Evolutionary conservation across 306 rosid species (phyloP), one percentile per base, ranked within the genome.

Genomic region (Cucurbita ficifolia): DNA sequence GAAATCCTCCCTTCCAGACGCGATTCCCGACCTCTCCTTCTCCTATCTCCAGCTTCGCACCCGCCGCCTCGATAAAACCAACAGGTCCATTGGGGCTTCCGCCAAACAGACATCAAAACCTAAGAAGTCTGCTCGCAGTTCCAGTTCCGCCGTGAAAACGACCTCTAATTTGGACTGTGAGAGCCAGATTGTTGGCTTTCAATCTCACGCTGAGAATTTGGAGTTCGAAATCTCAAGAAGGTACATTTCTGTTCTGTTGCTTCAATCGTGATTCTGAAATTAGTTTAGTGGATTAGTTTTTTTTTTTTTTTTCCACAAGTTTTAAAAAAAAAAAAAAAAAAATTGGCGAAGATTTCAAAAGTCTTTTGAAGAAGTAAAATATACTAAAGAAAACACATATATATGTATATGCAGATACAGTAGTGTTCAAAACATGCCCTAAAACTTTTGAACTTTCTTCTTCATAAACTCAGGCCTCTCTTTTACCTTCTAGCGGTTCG

Each of bases 31-130:
- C 70, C 43, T 78, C 13, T 81, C 91, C 12, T 77, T 79, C 53
- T 70, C 84, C 43, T 92, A 88, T 73, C 96, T 92, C 54, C 88
- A 92, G 81, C 97, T 92, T 51, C 79, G 97, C 8, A 89, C 87
- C 77, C 96, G 97, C 76, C 92, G 97, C 67, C 96, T 92, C 45
- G 85, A 70, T 52, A 70, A 51, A 5, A 6, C 62, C 46, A 55
- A 43, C 50, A 33, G 35, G 70, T 40, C 78, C 33, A 68, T 58
- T 8, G 81, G 59, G 19, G 79, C 76, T 46, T 78, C 67, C 43
- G 7, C 83, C 52, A 57, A 74, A 6, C 77, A 65, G 53, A 51
- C 42, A 48, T 67, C 81, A 9, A 58, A 74, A 19, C 10, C 67
- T 29, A 51, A 69, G 7, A 51, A 52, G 12, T 8, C 74, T 53